A percentile compares a stretch with the other conserved stretches of the same genome.
Conservation (phyloP, 495 filamentous ascomycete species). For the Friedmanniomyces endolithicus region DNA sequence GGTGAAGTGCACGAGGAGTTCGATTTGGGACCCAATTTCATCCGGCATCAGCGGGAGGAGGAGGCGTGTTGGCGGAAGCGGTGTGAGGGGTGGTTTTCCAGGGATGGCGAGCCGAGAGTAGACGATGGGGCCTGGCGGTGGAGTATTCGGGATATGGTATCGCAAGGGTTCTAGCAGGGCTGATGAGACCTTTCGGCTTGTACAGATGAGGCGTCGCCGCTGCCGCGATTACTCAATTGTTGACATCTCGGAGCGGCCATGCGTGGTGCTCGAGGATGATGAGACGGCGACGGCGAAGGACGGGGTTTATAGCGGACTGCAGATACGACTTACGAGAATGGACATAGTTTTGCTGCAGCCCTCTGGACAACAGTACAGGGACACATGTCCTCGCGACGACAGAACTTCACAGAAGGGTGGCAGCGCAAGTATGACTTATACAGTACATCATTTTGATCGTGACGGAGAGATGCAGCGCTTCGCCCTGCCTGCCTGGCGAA, state of each 20-base stretch:
- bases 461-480: background rate
- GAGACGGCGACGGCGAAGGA: background rate
- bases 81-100: slow-evolving; percentile 60
- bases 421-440: too few relatives aligned
- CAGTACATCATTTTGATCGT: too few relatives aligned
- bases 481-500: background rate
- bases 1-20: slow-evolving; percentile 60
- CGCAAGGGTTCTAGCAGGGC: background rate
- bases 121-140: slow-evolving; percentile 41
- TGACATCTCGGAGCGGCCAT: background rate
- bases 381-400: too few relatives aligned
- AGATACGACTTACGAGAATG: background rate
- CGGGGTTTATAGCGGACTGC: background rate
- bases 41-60: slow-evolving; percentile 75
- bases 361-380: too few relatives aligned
- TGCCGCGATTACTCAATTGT: background rate
- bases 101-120: slow-evolving; percentile 32
- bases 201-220: too few relatives aligned
- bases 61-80: slow-evolving; percentile 82
- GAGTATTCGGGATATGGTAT: slow-evolving; percentile 26
- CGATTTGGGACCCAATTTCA: slow-evolving; percentile 90
- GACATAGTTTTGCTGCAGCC: background rate
- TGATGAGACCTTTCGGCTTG: background rate
- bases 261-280: background rate
- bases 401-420: too few relatives aligned